Conservation (phyloP, 768 basidiomycete species). For the Mycena rosella region DNA sequence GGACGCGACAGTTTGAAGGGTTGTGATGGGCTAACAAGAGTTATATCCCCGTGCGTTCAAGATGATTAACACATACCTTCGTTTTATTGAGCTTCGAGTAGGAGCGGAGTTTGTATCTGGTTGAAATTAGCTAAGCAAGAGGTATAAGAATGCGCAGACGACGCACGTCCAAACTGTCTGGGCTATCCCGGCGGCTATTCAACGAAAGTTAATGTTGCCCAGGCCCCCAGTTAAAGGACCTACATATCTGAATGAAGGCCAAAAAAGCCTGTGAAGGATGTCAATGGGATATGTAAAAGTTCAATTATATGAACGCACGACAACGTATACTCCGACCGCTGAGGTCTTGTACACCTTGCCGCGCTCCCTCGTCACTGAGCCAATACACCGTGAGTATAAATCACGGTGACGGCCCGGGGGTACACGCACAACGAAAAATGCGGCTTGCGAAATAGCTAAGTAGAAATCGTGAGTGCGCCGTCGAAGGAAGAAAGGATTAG, state of each 20-base stretch:
- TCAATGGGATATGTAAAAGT: neutral
- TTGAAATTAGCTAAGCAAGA: neutral
- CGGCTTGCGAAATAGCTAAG: constrained; percentile 34
- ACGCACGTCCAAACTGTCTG: constrained; percentile 28
- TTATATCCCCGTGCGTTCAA: neutral
- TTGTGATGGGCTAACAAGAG: constrained; percentile 19
- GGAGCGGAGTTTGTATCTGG: constrained; percentile 23
- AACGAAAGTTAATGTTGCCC: neutral
- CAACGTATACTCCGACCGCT: constrained; percentile 1
- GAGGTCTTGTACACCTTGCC: constrained; percentile 2
- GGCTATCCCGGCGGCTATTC: constrained; percentile 21
- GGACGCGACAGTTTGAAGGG: constrained; percentile 29
- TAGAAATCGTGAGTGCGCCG: neutral
- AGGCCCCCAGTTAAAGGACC: neutral
- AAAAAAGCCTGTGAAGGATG: neutral
- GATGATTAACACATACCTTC: constrained; percentile 9
- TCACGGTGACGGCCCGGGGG: neutral
- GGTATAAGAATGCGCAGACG: neutral
- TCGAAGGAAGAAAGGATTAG: neutral
- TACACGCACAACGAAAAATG: constrained; percentile 15
- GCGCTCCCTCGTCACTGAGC: constrained; percentile 13
- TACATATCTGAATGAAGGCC: constrained; percentile 26
- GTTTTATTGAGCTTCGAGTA: constrained; percentile 25
- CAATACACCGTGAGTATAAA: neutral
- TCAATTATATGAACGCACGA: constrained; percentile 1